Evolutionary conservation across 2,329 filamentous ascomycete genomes (phyloP).

Genomic region (Chaetomium strumarium): DNA sequence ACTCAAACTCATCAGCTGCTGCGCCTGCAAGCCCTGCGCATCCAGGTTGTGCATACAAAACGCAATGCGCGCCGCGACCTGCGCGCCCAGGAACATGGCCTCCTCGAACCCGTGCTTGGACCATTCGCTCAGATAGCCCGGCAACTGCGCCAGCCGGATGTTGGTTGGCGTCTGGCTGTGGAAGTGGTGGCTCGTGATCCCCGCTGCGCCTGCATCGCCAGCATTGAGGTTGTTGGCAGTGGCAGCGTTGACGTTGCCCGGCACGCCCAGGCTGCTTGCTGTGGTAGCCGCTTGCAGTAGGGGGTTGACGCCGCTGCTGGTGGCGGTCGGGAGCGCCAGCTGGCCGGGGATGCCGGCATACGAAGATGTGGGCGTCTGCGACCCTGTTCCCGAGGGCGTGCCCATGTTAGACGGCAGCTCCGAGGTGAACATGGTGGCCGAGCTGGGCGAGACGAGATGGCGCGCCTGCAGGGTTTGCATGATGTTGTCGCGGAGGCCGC

Average conservation of each 20-base stretch:
- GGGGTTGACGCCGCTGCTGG: constrained; percentile 63
- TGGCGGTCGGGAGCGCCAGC: constrained; percentile 34
- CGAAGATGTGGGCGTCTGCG: constrained; percentile 75
- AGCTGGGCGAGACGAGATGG: constrained; percentile 85
- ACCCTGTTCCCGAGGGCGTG: constrained; percentile 82
- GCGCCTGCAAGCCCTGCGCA: constrained; percentile 44
- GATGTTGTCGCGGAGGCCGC: constrained; percentile 85
- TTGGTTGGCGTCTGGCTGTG: constrained; percentile 71
- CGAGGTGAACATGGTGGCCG: constrained; percentile 93
- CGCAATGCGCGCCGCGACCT: constrained; percentile 66
- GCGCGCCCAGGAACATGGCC: constrained; percentile 77
- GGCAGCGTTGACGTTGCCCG: constrained; percentile 38
- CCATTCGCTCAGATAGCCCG: constrained; percentile 88
- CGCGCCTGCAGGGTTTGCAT: constrained; percentile 71
- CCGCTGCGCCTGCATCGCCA: constrained; percentile 38
- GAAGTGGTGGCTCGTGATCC: constrained; percentile 43
- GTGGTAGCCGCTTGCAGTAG: constrained; percentile 88
- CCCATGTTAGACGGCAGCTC: constrained; percentile 92
- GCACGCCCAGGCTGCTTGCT: constrained; percentile 48
- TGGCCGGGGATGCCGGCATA: constrained; percentile 50
- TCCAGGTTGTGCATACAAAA: constrained; percentile 56
- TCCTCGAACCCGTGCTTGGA: constrained; percentile 76
- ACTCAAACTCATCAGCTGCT: constrained; percentile 51
- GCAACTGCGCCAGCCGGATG: constrained; percentile 71
- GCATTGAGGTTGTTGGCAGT: constrained; percentile 30